Conservation (phyloP, 2,329 filamentous ascomycete genomes). For the Monosporascus sp. region DNA sequence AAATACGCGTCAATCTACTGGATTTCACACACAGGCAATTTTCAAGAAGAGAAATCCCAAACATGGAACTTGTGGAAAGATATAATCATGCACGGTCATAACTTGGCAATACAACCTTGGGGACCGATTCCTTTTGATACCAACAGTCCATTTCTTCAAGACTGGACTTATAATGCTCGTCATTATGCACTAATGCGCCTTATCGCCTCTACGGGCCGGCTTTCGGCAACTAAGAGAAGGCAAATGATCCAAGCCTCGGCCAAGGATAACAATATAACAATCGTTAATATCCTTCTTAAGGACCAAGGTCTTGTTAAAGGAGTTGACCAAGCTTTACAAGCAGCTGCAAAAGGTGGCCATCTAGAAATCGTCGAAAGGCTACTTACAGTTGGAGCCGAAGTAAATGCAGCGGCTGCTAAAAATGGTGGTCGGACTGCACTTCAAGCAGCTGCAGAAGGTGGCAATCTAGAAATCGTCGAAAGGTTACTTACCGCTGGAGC, state of each 20-base stretch:
- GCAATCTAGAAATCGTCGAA: no score
- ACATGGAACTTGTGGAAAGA: constrained; percentile 4
- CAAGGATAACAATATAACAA: no score
- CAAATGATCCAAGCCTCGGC: no score
- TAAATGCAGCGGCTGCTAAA: background rate
- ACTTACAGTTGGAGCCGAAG: background rate
- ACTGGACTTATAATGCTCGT: background rate
- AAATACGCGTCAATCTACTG: constrained; percentile 10
- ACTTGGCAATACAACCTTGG: background rate
- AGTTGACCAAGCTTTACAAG: background rate
- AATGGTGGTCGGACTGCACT: no score
- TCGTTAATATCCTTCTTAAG: no score
- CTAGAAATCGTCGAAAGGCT: constrained; percentile 1
- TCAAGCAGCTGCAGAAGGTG: no score
- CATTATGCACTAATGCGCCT: background rate
- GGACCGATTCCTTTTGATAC: background rate
- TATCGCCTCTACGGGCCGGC: no score
- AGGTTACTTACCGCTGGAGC: no score
- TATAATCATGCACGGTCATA: constrained; percentile 1
- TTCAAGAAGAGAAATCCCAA: constrained; percentile 2
- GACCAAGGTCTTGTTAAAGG: no score
- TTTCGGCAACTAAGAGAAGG: no score
- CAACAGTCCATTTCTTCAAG: background rate
- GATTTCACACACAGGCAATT: constrained; percentile 8
- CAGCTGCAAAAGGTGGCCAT: background rate